These are phyloP conservation scores for Petasospora rhodanensis DNA, from an alignment of 1,139 yeast genomes.

Conservation along the genomic window DNA sequence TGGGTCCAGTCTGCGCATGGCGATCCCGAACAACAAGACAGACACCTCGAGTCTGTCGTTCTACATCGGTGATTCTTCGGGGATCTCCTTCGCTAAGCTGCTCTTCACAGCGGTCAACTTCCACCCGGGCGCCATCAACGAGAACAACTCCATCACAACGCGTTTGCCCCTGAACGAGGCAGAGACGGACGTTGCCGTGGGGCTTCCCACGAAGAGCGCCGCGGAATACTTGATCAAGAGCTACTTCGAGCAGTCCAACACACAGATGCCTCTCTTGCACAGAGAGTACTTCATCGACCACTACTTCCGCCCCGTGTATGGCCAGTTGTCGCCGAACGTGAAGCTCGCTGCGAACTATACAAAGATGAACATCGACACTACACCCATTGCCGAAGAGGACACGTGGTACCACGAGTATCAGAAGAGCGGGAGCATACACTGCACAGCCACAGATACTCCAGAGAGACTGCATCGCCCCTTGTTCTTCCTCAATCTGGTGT, in stretches of 20 bases:
- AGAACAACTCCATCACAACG: slow-evolving; percentile 26
- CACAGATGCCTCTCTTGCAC: slow-evolving; percentile 79
- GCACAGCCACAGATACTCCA: slow-evolving; percentile 36
- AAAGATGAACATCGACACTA: slow-evolving; percentile 36
- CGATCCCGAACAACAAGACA: slow-evolving; percentile 21
- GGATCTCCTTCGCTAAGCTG: slow-evolving; percentile 68
- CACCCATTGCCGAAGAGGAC: slow-evolving; percentile 28
- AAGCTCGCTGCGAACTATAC: slow-evolving; percentile 63
- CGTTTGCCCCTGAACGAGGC: slow-evolving; percentile 22
- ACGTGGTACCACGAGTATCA: slow-evolving; percentile 41
- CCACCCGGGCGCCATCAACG: slow-evolving; percentile 32
- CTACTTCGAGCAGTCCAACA: slow-evolving; percentile 73
- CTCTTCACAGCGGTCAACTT: slow-evolving; percentile 74
- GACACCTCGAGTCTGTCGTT: slow-evolving; percentile 25
- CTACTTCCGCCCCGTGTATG: slow-evolving; percentile 76
- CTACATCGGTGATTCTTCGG: slow-evolving; percentile 50
- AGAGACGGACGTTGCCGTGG: slow-evolving; percentile 22
- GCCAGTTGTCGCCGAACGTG: slow-evolving; percentile 49
- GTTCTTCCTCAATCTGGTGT: slow-evolving; percentile 66
- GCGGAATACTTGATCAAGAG: slow-evolving; percentile 66
- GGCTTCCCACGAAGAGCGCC: slow-evolving; percentile 62
- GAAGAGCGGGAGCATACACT: slow-evolving; percentile 1
- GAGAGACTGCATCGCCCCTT: slow-evolving; percentile 38
- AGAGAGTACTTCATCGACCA: slow-evolving; percentile 65
- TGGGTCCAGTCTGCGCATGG: slow-evolving; percentile 18